Percentiles rank a stretch among this genome's conserved stretches.
Evolutionary conservation across 2,329 filamentous ascomycete genomes (phyloP).

Genomic region (Xylariaceae sp.): DNA sequence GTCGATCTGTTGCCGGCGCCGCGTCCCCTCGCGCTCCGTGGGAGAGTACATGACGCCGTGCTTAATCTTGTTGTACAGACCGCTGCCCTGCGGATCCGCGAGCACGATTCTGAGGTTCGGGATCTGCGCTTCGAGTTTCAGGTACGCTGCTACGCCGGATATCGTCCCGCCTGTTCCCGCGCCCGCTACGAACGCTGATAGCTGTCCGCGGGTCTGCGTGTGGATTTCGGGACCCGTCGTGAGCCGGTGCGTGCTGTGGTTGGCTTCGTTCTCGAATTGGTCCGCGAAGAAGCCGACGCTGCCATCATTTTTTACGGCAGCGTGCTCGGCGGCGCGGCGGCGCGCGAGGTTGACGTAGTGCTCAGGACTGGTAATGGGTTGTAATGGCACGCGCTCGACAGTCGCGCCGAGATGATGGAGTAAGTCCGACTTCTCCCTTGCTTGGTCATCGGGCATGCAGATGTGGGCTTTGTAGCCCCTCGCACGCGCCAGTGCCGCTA

Average conservation of each 20-base stretch:
- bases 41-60: conserved; percentile 93
- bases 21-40: conserved; percentile 86
- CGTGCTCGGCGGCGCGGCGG: conserved; percentile 71
- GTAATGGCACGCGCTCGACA: conserved; percentile 87
- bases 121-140: conserved; percentile 67
- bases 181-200: conserved; percentile 89
- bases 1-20: conserved; percentile 87
- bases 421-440: conserved; percentile 81
- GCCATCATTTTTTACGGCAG: conserved; percentile 48
- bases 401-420: conserved; percentile 83
- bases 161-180: conserved; percentile 94
- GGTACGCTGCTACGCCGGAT: conserved; percentile 75
- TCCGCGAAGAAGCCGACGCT: conserved; percentile 90
- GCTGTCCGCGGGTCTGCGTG: conserved; percentile 64
- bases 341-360: conserved; percentile 95
- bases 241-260: conserved; percentile 78
- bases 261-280: conserved; percentile 89
- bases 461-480: conserved; percentile 91
- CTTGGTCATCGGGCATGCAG: conserved; percentile 94
- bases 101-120: conserved; percentile 58
- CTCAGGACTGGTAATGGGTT: conserved; percentile 85
- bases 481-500: conserved; percentile 83
- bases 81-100: conserved; percentile 91
- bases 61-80: conserved; percentile 84
- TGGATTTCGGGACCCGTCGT: conserved; percentile 89